Percentiles rank a stretch among this genome's conserved stretches.
Conservation (phyloP, 73 alveolate genomes). For the Tetrahymena borealis region DNA sequence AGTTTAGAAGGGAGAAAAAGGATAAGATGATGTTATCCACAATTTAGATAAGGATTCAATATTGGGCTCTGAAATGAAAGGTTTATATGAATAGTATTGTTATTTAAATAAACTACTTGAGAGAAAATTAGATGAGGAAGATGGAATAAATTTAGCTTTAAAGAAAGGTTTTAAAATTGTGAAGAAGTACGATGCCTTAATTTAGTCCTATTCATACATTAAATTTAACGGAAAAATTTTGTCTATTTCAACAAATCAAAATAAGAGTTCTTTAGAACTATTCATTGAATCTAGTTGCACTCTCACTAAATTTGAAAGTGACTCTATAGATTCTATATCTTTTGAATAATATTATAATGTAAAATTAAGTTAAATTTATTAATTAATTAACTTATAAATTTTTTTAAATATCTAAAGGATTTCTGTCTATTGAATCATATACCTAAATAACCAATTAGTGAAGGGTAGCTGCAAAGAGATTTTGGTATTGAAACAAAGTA, state of each 20-base stretch:
- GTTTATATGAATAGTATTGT: background rate
- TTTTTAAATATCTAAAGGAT: background rate
- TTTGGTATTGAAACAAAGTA: conserved; percentile 13
- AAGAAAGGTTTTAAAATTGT: background rate
- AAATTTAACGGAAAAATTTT: background rate
- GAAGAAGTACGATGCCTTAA: background rate
- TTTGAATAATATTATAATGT: conserved; percentile 14
- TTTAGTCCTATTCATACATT: background rate
- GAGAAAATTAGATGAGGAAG: background rate
- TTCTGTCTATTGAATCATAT: conserved; percentile 29
- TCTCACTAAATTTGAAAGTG: conserved; percentile 23
- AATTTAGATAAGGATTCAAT: background rate
- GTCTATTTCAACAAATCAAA: background rate
- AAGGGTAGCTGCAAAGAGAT: conserved; percentile 6
- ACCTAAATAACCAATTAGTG: background rate
- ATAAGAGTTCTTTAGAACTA: conserved; percentile 11
- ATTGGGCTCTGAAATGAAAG: background rate
- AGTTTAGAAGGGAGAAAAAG: background rate
- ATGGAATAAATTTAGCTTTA: background rate
- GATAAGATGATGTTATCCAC: background rate
- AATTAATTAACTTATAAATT: too few relatives aligned
- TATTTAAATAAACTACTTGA: background rate
- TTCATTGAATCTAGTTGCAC: conserved; percentile 22
- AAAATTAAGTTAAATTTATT: background rate
- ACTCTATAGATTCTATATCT: conserved; percentile 1